Percentiles rank a stretch among this genome's conserved stretches.
phyloP scores from a whole-genome alignment of 2,329 filamentous ascomycete species.

The Parastagonospora avenae region DNA sequence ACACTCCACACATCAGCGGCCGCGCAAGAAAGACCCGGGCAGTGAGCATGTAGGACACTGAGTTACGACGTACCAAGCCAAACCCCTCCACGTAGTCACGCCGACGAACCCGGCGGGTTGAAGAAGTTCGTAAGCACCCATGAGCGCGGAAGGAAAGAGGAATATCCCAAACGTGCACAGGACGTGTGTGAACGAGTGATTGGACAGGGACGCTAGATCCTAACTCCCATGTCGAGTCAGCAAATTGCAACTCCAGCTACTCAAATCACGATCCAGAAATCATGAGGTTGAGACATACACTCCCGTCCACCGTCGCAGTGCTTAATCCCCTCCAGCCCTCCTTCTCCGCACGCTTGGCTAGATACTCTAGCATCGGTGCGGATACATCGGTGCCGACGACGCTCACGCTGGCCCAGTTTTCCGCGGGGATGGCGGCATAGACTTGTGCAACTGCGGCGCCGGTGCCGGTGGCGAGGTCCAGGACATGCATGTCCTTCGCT shows the following conservation, averaged over 20 bases:
- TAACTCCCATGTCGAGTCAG: background rate
- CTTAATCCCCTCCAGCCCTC: conserved; percentile 25
- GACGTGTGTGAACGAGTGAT: conserved; percentile 22
- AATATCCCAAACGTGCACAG: conserved; percentile 33
- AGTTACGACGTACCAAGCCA: conserved; percentile 20
- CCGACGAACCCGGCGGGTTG: conserved; percentile 23
- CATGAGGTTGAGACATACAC: conserved; percentile 5
- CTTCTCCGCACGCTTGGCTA: conserved; percentile 13
- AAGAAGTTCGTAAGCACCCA: conserved; percentile 6
- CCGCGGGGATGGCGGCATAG: conserved; percentile 15
- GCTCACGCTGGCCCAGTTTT: conserved; percentile 18
- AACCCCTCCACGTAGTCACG: conserved; percentile 24
- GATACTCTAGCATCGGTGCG: conserved; percentile 24
- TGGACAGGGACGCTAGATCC: conserved; percentile 5
- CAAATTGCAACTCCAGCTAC: too few relatives aligned
- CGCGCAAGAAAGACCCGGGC: too few relatives aligned
- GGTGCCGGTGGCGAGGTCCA: conserved; percentile 35
- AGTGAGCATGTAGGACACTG: conserved; percentile 4
- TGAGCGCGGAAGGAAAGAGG: conserved; percentile 15
- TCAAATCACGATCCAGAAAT: background rate
- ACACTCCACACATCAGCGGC: too few relatives aligned
- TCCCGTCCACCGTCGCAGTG: conserved; percentile 22
- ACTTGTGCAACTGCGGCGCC: conserved; percentile 27
- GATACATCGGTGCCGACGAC: conserved; percentile 31
- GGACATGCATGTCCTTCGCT: conserved; percentile 5